These are phyloP conservation scores for Coemansia interrupta DNA, from an alignment of 192 early-diverging fungal species.

Conservation along the genomic window DNA sequence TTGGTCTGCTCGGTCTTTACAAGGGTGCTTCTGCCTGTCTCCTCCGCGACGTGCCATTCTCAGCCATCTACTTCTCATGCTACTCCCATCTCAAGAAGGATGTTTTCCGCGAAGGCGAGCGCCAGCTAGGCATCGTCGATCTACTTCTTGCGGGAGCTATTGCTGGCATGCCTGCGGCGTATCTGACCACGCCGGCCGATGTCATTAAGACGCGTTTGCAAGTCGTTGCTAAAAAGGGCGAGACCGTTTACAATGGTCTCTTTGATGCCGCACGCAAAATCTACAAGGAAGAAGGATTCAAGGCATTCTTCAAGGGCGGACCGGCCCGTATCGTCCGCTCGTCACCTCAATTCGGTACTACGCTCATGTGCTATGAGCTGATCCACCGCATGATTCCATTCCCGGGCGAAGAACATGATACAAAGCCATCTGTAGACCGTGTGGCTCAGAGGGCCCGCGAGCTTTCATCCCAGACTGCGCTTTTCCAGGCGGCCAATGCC, in stretches of 20 bases:
- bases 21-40: constrained; percentile 91
- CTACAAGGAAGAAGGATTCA: constrained; percentile 83
- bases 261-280: constrained; percentile 84
- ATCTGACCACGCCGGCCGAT: constrained; percentile 95
- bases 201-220: constrained; percentile 98
- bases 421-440: constrained; percentile 14
- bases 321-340: constrained; percentile 86
- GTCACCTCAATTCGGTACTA: constrained; percentile 98
- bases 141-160: constrained; percentile 85
- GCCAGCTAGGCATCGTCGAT: constrained; percentile 54
- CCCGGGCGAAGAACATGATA: constrained; percentile 45
- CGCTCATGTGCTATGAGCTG: constrained; percentile 87
- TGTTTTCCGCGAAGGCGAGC: constrained; percentile 84
- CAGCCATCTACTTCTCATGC: constrained; percentile 93
- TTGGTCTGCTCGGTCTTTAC: constrained; percentile 91
- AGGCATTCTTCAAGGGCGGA: constrained; percentile 97
- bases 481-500: constrained; percentile 44
- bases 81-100: constrained; percentile 97
- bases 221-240: constrained; percentile 84
- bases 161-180: constrained; percentile 94
- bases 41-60: constrained; percentile 94
- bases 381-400: constrained; percentile 66
- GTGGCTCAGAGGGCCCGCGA: constrained; percentile 18
- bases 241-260: constrained; percentile 84
- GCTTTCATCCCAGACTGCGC: constrained; percentile 35